These are phyloP conservation scores for Misopates orontium DNA, from an alignment of 257 asterid species.

Conservation along the genomic window DNA sequence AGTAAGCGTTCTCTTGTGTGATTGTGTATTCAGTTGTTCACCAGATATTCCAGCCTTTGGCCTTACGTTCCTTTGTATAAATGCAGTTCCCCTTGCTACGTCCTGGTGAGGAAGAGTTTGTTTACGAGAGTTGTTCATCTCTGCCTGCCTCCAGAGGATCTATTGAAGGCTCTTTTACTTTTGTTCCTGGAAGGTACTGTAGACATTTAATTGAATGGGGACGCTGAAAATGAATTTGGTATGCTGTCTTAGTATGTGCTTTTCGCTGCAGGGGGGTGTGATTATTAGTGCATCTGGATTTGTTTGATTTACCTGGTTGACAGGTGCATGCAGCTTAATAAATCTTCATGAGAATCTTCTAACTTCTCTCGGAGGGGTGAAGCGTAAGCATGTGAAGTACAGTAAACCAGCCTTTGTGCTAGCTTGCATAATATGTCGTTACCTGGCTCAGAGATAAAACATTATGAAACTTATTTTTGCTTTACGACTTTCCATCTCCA, in stretches of 20 bases:
- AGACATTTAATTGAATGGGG: background rate
- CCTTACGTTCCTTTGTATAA: constrained; percentile 15
- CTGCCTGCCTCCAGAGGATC: constrained; percentile 60
- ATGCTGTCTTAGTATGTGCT: background rate
- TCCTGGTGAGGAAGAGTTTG: constrained; percentile 76
- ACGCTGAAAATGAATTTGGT: background rate
- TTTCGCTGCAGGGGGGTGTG: too few species aligned
- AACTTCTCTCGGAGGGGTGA: too few species aligned
- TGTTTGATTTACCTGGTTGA: too few species aligned
- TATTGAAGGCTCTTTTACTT: constrained; percentile 80
- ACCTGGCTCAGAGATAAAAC: too few species aligned
- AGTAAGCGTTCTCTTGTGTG: constrained; percentile 12
- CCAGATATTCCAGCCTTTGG: constrained; percentile 22
- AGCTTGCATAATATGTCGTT: too few species aligned
- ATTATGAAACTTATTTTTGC: too few species aligned
- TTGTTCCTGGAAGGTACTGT: constrained; percentile 89
- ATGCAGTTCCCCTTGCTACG: constrained; percentile 80
- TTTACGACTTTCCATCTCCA: too few species aligned
- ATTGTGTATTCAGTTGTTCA: background rate
- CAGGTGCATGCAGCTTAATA: background rate
- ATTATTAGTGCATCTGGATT: too few species aligned
- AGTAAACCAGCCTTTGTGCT: too few species aligned
- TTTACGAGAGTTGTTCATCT: constrained; percentile 70
- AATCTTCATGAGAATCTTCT: too few species aligned
- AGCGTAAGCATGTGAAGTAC: too few species aligned